Conservation (phyloP, 1,139 yeast species). For the Yamadazyma dushanensis region DNA sequence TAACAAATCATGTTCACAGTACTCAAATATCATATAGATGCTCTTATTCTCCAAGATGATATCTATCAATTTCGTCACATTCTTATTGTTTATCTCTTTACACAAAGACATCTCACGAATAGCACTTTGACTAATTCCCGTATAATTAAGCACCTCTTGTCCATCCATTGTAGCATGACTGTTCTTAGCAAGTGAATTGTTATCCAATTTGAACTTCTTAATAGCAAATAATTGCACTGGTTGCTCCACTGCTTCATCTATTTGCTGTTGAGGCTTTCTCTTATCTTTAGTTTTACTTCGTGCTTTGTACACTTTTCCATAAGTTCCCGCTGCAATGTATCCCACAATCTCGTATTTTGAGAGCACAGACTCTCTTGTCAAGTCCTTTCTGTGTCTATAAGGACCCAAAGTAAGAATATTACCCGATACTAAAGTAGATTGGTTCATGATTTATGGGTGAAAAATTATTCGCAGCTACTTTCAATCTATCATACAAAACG, state of each 20-base stretch:
- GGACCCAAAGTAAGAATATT: slow-evolving; percentile 73
- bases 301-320: slow-evolving; percentile 96
- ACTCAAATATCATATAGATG: slow-evolving; percentile 93
- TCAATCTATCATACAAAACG: too few relatives aligned
- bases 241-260: slow-evolving; percentile 8
- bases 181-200: slow-evolving; percentile 50
- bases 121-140: slow-evolving; percentile 96
- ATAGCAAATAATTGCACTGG: slow-evolving; percentile 63
- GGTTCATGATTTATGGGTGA: slow-evolving; percentile 8
- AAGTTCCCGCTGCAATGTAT: slow-evolving; percentile 97
- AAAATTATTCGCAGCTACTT: slow-evolving; percentile 1
- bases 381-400: slow-evolving; percentile 70
- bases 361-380: slow-evolving; percentile 66
- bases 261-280: slow-evolving; percentile 16
- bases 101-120: slow-evolving; percentile 95
- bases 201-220: slow-evolving; percentile 91
- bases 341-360: slow-evolving; percentile 87
- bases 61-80: slow-evolving; percentile 77
- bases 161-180: slow-evolving; percentile 54
- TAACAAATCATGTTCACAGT: slow-evolving; percentile 90
- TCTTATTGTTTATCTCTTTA: slow-evolving; percentile 78
- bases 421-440: slow-evolving; percentile 51
- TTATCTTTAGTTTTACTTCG: slow-evolving; percentile 36
- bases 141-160: slow-evolving; percentile 78
- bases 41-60: slow-evolving; percentile 88